Conservation (phyloP, 1,284 basidiomycete genomes). For the Sparassis latifolia region DNA sequence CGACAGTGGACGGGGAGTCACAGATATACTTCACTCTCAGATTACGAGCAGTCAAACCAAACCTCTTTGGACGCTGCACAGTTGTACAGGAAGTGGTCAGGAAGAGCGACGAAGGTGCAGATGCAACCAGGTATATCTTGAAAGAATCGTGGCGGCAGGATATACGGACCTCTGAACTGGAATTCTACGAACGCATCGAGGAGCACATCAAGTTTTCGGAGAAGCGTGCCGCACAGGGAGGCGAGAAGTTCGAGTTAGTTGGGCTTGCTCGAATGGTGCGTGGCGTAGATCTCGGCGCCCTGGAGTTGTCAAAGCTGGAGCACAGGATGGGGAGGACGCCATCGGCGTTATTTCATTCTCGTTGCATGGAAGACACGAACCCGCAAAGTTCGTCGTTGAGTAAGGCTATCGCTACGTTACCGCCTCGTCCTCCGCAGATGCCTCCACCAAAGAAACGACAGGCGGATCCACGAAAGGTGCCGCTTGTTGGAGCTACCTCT, state of each 20-base stretch:
- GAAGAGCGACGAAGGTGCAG: background rate
- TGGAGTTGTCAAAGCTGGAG: background rate
- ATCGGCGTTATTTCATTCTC: too few species aligned
- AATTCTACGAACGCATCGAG: background rate
- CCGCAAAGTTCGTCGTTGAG: too few species aligned
- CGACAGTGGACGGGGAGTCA: too few species aligned
- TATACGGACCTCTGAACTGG: background rate
- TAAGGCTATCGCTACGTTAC: too few species aligned
- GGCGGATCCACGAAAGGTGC: too few species aligned
- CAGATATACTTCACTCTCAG: background rate
- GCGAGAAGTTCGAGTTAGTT: background rate
- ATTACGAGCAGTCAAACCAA: constrained; percentile 1
- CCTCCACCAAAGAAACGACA: too few species aligned
- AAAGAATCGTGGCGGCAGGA: constrained; percentile 9
- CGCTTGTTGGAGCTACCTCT: too few species aligned
- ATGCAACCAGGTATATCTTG: background rate
- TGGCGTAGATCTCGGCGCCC: background rate
- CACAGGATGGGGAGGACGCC: too few species aligned
- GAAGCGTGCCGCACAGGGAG: too few species aligned
- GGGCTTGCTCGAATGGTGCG: background rate
- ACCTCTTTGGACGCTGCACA: constrained; percentile 11
- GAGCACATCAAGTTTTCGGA: background rate
- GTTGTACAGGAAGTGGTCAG: constrained; percentile 7
- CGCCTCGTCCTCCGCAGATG: too few species aligned
- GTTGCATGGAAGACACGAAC: too few species aligned